These are phyloP conservation scores for Fraxinus floribunda DNA, from an alignment of 305 asterid species.

Conservation along the genomic window DNA sequence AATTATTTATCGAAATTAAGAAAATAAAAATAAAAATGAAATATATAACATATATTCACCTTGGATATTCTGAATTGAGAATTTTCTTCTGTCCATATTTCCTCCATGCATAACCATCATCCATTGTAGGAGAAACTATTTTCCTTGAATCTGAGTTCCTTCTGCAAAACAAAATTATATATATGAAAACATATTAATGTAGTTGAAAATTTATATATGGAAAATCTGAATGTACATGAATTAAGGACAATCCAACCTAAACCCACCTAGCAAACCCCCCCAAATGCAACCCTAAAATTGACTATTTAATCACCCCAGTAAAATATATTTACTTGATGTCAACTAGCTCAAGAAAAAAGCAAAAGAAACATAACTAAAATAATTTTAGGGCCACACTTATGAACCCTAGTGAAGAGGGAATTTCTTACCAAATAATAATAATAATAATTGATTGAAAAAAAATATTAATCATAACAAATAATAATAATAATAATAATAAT, in stretches of 20 bases:
- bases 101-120: constrained; percentile 69
- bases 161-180: constrained; percentile 31
- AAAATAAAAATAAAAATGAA: not conserved
- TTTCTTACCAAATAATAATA: not conserved
- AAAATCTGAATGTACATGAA: not conserved
- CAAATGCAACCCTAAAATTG: not conserved
- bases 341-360: not conserved
- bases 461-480: not conserved
- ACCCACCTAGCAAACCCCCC: not conserved
- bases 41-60: constrained; percentile 35
- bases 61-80: constrained; percentile 43
- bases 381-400: not conserved
- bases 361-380: not conserved
- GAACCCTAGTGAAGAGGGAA: not conserved
- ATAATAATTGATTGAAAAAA: too few relatives aligned
- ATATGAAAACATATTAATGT: not conserved
- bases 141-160: constrained; percentile 42
- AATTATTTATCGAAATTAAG: not conserved
- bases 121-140: constrained; percentile 25
- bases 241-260: not conserved
- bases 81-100: constrained; percentile 77
- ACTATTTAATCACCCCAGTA: not conserved
- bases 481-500: not conserved
- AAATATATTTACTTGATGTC: not conserved
- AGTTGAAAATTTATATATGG: not conserved